Evolutionary conservation across 306 rosid species (phyloP), one percentile per base, ranked within the genome.

Genomic region (Macrotyloma uniflorum): DNA sequence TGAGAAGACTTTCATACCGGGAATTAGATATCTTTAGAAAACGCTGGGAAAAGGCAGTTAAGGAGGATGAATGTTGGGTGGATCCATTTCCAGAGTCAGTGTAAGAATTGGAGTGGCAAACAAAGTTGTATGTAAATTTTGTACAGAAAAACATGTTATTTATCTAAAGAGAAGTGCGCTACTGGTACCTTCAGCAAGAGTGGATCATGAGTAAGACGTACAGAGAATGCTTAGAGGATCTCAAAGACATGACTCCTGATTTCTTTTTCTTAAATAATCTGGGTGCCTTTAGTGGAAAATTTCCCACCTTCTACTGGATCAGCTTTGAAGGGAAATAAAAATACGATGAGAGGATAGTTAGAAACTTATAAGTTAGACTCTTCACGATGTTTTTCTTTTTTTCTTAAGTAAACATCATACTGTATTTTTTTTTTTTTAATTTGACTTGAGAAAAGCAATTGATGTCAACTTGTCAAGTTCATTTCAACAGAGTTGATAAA

Each of bases 11-110:
- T 33, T 76, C 89, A 5, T 86, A 79, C 80, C 26, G 6, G 13
- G 89, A 86, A 76, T 86, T 83, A 53, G 83, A 68, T 28, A 5
- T 80, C 22, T 86, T 86, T 35, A 51, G 6, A 33, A 83, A 86
- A 86, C 86, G 89, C 26, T 86, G 89, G 89, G 30, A 76, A 51
- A 83, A 62, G 80, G 89, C 89, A 4, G 87, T 26, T 54, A 16
- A 76, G 22, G 78, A 67, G 33, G 89, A 86, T 83, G 22, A 76
- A 79, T 86, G 89, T 67, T 86, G 89, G 89, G 70, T 72, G 1
- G 89, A 86, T 83, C 89, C 89, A 35, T 83, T 58, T 72, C 43
- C 72, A 76, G 68, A 72, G 67, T 38, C 43, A 51, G 16, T 4
- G 66, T 18, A 46, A n/a, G 42, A 71, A 78, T 46, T 35, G 51